phyloP scores from a whole-genome alignment of 306 rosid genomes.

The Dalbergia cultrata region DNA sequence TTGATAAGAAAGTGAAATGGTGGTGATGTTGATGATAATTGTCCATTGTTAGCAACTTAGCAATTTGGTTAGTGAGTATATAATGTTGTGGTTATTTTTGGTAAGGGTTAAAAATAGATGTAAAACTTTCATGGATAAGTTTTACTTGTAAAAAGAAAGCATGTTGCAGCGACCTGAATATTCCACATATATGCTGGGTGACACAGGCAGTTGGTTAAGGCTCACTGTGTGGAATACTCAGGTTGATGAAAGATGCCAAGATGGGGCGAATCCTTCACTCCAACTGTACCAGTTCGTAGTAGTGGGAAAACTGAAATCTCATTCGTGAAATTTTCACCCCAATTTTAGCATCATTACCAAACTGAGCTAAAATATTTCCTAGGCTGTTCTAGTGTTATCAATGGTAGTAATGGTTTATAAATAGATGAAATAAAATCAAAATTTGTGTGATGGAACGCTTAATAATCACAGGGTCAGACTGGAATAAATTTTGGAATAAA shows the following conservation, averaged over 20 bases:
- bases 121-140: not conserved
- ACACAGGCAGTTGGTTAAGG: not conserved
- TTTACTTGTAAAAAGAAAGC: not conserved
- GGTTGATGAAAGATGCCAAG: conserved; percentile 10
- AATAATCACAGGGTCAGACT: not conserved
- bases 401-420: conserved; percentile 3
- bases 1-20: not conserved
- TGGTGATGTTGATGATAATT: not conserved
- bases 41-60: not conserved
- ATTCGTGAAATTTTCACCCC: not conserved
- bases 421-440: not conserved
- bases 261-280: not conserved
- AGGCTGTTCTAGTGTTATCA: not conserved
- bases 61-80: not conserved
- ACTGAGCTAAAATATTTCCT: not conserved
- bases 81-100: not conserved
- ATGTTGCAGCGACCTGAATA: not conserved
- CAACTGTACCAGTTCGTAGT: not conserved
- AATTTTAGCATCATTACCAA: not conserved
- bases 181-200: not conserved
- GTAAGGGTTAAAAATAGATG: not conserved
- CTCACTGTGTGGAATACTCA: not conserved
- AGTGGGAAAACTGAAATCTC: not conserved
- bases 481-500: not conserved
- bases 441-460: not conserved